Conservation (phyloP, 2,329 filamentous ascomycete species). For the Tothia fuscella region DNA sequence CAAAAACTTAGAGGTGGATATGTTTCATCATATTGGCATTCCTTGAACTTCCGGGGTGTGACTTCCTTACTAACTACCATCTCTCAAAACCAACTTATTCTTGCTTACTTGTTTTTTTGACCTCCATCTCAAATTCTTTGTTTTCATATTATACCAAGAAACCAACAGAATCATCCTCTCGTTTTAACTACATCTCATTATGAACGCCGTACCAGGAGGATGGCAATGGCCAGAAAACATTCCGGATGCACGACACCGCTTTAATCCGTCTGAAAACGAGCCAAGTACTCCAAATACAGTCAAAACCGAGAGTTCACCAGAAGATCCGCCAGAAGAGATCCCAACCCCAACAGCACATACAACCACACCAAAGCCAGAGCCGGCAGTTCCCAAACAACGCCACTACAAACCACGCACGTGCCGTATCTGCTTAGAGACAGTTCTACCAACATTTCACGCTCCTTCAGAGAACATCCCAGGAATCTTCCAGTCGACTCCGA, state of each 20-base stretch:
- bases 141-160: no score
- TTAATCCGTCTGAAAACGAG: neutral
- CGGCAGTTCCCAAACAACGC: constrained; percentile 19
- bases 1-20: no score
- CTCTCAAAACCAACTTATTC: no score
- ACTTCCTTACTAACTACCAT: no score
- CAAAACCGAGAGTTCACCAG: no score
- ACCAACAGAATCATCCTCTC: no score
- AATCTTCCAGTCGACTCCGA: constrained; percentile 43
- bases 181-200: no score
- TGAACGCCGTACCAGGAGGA: constrained; percentile 19
- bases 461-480: constrained; percentile 42
- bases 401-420: constrained; percentile 65
- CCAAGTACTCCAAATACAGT: no score
- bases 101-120: no score
- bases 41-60: no score
- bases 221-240: constrained; percentile 38
- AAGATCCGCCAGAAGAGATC: neutral
- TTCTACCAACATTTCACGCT: constrained; percentile 48
- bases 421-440: constrained; percentile 75
- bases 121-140: no score
- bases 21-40: no score
- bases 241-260: constrained; percentile 20
- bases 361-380: neutral
- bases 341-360: neutral